Percentiles rank a stretch among this genome's conserved stretches.
phyloP scores from a whole-genome alignment of 192 early-diverging fungal genomes.

The Coemansia sp. region DNA sequence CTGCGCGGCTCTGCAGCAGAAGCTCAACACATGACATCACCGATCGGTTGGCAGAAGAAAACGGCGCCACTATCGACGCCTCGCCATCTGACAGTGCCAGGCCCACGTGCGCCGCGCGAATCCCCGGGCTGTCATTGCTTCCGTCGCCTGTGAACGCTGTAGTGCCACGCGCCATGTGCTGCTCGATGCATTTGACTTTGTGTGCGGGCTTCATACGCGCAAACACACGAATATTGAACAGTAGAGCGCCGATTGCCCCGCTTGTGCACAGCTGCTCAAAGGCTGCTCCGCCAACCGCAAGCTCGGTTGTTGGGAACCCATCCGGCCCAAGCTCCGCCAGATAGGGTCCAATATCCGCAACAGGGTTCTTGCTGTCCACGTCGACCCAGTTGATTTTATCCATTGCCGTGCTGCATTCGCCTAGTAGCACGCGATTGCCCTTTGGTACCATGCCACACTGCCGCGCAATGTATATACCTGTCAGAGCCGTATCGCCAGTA shows the following conservation, averaged over 20 bases:
- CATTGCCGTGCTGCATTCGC: slow-evolving; percentile 54
- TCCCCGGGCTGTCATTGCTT: slow-evolving; percentile 79
- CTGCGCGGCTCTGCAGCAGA: slow-evolving; percentile 56
- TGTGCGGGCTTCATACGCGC: slow-evolving; percentile 77
- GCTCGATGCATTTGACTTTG: slow-evolving; percentile 70
- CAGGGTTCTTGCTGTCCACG: slow-evolving; percentile 54
- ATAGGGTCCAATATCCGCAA: slow-evolving; percentile 25
- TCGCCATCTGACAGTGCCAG: slow-evolving; percentile 78
- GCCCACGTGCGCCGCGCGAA: slow-evolving; percentile 78
- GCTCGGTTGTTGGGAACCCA: slow-evolving; percentile 60
- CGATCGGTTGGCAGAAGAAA: slow-evolving; percentile 63
- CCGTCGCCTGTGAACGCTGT: slow-evolving; percentile 86
- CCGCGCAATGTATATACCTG: slow-evolving; percentile 71
- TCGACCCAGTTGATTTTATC: slow-evolving; percentile 59
- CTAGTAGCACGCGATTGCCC: slow-evolving; percentile 47
- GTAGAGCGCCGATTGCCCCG: slow-evolving; percentile 52
- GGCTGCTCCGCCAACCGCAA: slow-evolving; percentile 74
- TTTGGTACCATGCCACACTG: slow-evolving; percentile 28
- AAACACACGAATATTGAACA: slow-evolving; percentile 73
- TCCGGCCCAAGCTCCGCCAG: slow-evolving; percentile 15
- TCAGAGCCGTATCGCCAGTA: slow-evolving; percentile 77
- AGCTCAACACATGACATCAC: slow-evolving; percentile 61
- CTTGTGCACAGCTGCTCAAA: slow-evolving; percentile 57
- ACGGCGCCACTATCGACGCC: slow-evolving; percentile 80
- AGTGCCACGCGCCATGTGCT: slow-evolving; percentile 72